These are phyloP conservation scores for Tagetes erecta DNA, from an alignment of 129 eudicot species.

Conservation along the genomic window DNA sequence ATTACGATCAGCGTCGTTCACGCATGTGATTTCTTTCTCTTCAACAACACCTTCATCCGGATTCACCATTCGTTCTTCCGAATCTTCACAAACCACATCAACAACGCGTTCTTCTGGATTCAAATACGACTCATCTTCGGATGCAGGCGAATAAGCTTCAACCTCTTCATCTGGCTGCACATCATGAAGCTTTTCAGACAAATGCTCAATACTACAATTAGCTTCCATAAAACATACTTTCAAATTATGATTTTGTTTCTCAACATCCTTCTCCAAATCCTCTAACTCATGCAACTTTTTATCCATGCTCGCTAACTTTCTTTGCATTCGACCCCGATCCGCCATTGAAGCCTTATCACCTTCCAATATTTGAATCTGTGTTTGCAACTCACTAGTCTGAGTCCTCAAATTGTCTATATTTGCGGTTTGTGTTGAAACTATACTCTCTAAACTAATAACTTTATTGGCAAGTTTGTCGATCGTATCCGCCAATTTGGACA, in stretches of 20 bases:
- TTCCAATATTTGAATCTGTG: constrained; percentile 60
- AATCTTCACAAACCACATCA: not conserved
- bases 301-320: constrained; percentile 52
- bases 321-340: constrained; percentile 40
- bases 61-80: not conserved
- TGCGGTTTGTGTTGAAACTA: constrained; percentile 67
- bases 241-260: constrained; percentile 38
- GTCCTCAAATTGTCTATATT: constrained; percentile 57
- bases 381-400: constrained; percentile 57
- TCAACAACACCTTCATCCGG: constrained; percentile 15
- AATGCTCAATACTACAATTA: constrained; percentile 37
- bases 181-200: constrained; percentile 53
- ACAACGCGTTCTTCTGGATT: constrained; percentile 12
- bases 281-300: constrained; percentile 45
- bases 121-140: constrained; percentile 18
- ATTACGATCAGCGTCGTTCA: not conserved
- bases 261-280: constrained; percentile 48
- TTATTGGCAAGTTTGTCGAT: constrained; percentile 68
- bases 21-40: constrained; percentile 20
- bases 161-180: constrained; percentile 65
- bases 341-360: constrained; percentile 50
- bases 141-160: constrained; percentile 28
- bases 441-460: constrained; percentile 63
- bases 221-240: constrained; percentile 52
- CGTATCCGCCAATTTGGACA: constrained; percentile 64